phyloP scores from a whole-genome alignment of 2,329 filamentous ascomycete species.

The Rachicladosporium sp. region DNA sequence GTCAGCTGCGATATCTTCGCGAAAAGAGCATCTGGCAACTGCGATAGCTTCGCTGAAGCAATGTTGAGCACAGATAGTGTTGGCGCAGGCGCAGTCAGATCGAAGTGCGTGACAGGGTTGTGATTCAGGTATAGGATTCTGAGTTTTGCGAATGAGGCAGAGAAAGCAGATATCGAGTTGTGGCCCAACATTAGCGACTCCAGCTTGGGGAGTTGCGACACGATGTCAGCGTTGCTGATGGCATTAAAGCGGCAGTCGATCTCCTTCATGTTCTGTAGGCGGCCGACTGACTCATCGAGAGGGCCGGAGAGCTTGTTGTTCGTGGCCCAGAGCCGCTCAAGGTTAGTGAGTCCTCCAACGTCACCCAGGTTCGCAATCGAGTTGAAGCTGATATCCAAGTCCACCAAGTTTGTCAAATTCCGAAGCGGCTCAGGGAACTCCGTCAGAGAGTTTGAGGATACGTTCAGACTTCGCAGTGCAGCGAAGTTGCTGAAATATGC shows the following conservation, averaged over 20 bases:
- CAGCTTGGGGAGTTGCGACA: conserved; percentile 70
- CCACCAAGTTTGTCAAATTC: conserved; percentile 68
- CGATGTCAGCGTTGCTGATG: conserved; percentile 76
- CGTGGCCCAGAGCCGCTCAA: conserved; percentile 87
- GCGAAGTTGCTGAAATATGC: conserved; percentile 71
- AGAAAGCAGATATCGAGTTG: conserved; percentile 82
- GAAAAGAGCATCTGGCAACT: conserved; percentile 76
- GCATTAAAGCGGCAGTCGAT: conserved; percentile 90
- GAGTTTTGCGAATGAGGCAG: conserved; percentile 75
- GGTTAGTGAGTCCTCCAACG: conserved; percentile 63
- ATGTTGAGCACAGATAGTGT: conserved; percentile 79
- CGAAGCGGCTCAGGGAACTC: conserved; percentile 78
- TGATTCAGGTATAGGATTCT: conserved; percentile 81
- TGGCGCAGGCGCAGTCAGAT: conserved; percentile 62
- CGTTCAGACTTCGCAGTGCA: conserved; percentile 68
- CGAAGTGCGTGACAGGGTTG: conserved; percentile 89
- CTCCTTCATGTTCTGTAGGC: conserved; percentile 70
- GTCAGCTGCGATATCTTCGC: conserved; percentile 77
- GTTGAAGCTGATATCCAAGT: conserved; percentile 96
- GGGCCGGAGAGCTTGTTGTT: conserved; percentile 77
- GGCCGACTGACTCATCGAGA: conserved; percentile 56
- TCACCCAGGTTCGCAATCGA: conserved; percentile 66
- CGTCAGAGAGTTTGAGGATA: conserved; percentile 86
- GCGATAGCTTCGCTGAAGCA: conserved; percentile 80
- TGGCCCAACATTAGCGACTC: conserved; percentile 86